A percentile compares a stretch with the other conserved stretches of the same genome.
phyloP scores from a whole-genome alignment of 257 asterid genomes.

The Solanum acaule region DNA sequence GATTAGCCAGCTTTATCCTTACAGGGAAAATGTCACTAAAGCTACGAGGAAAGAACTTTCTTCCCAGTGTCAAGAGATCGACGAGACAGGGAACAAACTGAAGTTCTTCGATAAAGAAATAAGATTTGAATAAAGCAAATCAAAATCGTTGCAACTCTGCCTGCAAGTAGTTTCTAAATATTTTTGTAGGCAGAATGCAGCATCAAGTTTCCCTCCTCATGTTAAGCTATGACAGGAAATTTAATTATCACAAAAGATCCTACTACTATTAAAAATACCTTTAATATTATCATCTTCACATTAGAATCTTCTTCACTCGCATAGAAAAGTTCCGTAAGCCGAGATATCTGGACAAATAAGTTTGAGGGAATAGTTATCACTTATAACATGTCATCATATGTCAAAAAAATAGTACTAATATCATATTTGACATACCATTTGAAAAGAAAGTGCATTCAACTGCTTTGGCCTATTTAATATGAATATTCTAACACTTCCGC shows the following conservation, averaged over 20 bases:
- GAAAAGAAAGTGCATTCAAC: neutral
- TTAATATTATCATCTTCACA: conserved; percentile 60
- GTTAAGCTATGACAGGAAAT: neutral
- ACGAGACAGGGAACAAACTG: neutral
- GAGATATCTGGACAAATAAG: conserved; percentile 43
- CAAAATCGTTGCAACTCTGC: neutral
- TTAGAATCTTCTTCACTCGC: conserved; percentile 40
- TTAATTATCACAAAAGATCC: neutral
- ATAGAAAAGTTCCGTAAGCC: conserved; percentile 52
- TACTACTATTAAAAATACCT: conserved; percentile 30
- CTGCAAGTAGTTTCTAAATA: neutral
- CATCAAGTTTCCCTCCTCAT: neutral
- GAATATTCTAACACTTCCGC: neutral
- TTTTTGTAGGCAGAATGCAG: neutral
- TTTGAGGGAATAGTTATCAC: neutral
- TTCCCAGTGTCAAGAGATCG: neutral
- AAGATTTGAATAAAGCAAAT: neutral
- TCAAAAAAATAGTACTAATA: no score
- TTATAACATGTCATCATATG: neutral
- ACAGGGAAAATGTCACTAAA: neutral
- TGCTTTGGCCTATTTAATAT: neutral
- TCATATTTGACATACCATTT: neutral
- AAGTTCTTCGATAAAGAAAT: neutral
- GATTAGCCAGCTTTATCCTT: neutral
- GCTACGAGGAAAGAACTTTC: neutral